Base-by-base conservation (phyloP, 2,329 filamentous ascomycete genomes). In the Dactylonectria estremocensis region DNA sequence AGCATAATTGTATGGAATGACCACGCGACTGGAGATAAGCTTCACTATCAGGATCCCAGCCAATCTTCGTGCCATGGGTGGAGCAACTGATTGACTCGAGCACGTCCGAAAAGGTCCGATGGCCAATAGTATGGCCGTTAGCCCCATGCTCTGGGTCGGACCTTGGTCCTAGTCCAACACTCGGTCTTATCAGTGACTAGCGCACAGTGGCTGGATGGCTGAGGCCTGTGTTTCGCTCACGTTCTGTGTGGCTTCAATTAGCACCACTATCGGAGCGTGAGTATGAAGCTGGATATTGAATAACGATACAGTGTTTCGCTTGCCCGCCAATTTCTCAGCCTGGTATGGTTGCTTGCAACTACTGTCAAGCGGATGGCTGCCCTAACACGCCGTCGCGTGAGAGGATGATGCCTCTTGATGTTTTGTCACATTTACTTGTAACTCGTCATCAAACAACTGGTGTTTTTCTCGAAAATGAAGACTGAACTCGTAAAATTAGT, bases 21-120 rank as follows among this genome's bases (percentile, higher is more conserved):
- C 18, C 18, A 46, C 43, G 43, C 11, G 49, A 31, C 31, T 16
- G 11, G 49, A 35, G 31, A 28, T 52, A 52, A 35, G 49, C 9
- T 31, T 35, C 24, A 18, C 22, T 52, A 52, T 52, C 24, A 9
- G 24, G 49, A 22, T 16, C 49, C 49, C 24, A n/a, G 49, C 24
- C 49, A 52, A 46, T 46, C 43, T 7, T 46, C 18, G 14, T 3
- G 18, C 18, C 18, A 46, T 46, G 43, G 43, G n/a, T 20, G 43
- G 43, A 22, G 35, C 35, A 40, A 40, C 9, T 40, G 11, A 40
- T 40, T 16, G 35, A 40, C 11, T 40, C 35, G 35, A 40, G 35
- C 35, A 40, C 20, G 49, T 52, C 49, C 49, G 49, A 52, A 52
- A 52, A 52, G n/a, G 22, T 52, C 49, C 49, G 49, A 52, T 52